Percentiles rank a stretch among this genome's conserved stretches.
phyloP scores from a whole-genome alignment of 257 asterid genomes.

The Asclepias syriaca region DNA sequence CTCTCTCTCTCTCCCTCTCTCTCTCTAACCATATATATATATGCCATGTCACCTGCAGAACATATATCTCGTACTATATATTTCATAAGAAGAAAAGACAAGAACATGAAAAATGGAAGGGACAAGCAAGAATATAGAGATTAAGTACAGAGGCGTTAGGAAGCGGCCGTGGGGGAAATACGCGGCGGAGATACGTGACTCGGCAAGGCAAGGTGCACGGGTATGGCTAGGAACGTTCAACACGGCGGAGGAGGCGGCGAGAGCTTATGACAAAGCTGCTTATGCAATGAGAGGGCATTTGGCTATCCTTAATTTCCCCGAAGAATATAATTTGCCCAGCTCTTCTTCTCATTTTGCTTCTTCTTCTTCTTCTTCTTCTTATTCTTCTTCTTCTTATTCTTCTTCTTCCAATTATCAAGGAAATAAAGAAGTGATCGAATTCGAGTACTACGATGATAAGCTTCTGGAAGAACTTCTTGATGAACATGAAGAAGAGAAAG shows the following conservation, averaged over 20 bases:
- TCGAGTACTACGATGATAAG: slow-evolving; percentile 56
- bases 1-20: no score
- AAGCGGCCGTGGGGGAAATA: slow-evolving; percentile 83
- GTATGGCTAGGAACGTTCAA: slow-evolving; percentile 78
- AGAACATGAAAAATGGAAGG: slow-evolving; percentile 14
- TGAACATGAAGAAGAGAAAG: slow-evolving; percentile 27
- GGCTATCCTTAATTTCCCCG: slow-evolving; percentile 77
- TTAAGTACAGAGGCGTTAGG: slow-evolving; percentile 67
- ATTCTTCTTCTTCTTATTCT: not conserved
- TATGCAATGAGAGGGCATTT: slow-evolving; percentile 64
- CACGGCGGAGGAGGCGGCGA: slow-evolving; percentile 69
- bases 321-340: slow-evolving; percentile 55
- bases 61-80: not conserved
- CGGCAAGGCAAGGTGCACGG: slow-evolving; percentile 49
- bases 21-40: slow-evolving; percentile 10
- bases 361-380: slow-evolving; percentile 17
- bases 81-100: no score
- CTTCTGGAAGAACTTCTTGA: slow-evolving; percentile 69
- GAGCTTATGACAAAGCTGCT: slow-evolving; percentile 72
- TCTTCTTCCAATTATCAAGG: not conserved
- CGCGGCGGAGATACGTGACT: slow-evolving; percentile 85
- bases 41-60: slow-evolving; percentile 32
- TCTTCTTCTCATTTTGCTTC: slow-evolving; percentile 57
- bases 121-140: slow-evolving; percentile 31
- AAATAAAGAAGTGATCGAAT: slow-evolving; percentile 43